These are phyloP conservation scores for Candida odintsovae DNA, from an alignment of 805 yeast species.

Conservation along the genomic window DNA sequence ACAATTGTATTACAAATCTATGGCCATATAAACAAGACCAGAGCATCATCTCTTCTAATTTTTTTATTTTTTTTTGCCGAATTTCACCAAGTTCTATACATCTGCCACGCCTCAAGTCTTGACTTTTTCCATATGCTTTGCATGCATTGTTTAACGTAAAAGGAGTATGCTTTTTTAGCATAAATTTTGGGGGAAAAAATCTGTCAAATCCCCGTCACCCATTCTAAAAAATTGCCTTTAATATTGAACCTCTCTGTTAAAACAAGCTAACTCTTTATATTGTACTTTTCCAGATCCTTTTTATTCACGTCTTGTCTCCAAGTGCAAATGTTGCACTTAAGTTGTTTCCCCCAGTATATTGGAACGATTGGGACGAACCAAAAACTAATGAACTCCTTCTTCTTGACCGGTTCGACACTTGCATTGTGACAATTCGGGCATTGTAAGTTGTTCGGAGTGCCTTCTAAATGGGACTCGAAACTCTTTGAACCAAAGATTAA, in stretches of 20 bases:
- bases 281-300: slow-evolving; percentile 25
- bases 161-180: not conserved
- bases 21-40: no score
- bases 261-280: not conserved
- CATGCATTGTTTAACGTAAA: not conserved
- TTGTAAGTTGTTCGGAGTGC: slow-evolving; percentile 25
- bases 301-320: slow-evolving; percentile 34
- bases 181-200: not conserved
- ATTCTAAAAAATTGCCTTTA: no score
- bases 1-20: no score
- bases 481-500: slow-evolving; percentile 28
- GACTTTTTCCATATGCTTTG: no score
- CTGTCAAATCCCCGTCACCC: not conserved
- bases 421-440: slow-evolving; percentile 56
- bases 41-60: no score
- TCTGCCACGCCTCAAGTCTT: no score
- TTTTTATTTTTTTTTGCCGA: no score
- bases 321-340: slow-evolving; percentile 47
- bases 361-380: slow-evolving; percentile 51
- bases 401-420: slow-evolving; percentile 44
- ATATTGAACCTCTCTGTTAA: no score
- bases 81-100: no score
- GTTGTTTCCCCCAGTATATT: slow-evolving; percentile 41
- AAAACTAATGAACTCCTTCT: slow-evolving; percentile 44
- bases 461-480: slow-evolving; percentile 20